phyloP scores from a whole-genome alignment of 495 filamentous ascomycete species.

The Neurospora discreta region DNA sequence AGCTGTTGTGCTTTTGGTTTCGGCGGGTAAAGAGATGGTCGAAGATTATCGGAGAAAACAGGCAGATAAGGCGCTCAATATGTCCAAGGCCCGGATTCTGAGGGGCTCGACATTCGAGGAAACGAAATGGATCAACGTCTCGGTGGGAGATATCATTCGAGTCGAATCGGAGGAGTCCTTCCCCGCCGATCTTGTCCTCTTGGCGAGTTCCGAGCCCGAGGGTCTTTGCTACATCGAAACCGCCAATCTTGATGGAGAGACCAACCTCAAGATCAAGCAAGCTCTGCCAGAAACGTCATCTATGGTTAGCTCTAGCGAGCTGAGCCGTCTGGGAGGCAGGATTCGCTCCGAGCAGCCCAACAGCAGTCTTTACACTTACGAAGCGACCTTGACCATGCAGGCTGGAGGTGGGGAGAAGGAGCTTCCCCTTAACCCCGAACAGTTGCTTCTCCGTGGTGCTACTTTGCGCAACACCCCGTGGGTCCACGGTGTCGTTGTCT shows the following conservation, averaged over 20 bases:
- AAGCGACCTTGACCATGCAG: conserved; percentile 89
- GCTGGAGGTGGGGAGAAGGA: conserved; percentile 95
- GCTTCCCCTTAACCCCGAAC: conserved; percentile 57
- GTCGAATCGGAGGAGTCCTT: conserved; percentile 96
- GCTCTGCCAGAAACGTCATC: conserved; percentile 86
- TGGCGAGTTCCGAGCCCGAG: conserved; percentile 94
- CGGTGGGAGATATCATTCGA: conserved; percentile 87
- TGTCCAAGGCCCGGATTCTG: conserved; percentile 74
- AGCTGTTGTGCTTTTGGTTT: conserved; percentile 79
- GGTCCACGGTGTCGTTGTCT: conserved; percentile 94
- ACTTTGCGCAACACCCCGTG: conserved; percentile 95
- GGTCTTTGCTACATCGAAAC: conserved; percentile 99
- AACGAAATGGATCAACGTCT: conserved; percentile 84
- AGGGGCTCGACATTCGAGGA: conserved; percentile 78
- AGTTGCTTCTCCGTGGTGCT: conserved; percentile 77
- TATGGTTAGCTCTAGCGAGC: conserved; percentile 74
- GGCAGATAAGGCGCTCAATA: conserved; percentile 80
- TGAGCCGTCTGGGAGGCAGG: conserved; percentile 77
- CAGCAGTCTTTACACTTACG: conserved; percentile 96
- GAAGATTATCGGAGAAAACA: conserved; percentile 87
- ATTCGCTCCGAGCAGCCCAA: conserved; percentile 95
- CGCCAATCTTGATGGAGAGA: conserved; percentile 95
- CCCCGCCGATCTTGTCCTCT: conserved; percentile 82
- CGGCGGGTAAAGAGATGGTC: conserved; percentile 86
- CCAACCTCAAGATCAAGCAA: conserved; percentile 98